Evolutionary conservation across 768 basidiomycete species (phyloP).

Genomic region (Hebeloma cylindrosporum): DNA sequence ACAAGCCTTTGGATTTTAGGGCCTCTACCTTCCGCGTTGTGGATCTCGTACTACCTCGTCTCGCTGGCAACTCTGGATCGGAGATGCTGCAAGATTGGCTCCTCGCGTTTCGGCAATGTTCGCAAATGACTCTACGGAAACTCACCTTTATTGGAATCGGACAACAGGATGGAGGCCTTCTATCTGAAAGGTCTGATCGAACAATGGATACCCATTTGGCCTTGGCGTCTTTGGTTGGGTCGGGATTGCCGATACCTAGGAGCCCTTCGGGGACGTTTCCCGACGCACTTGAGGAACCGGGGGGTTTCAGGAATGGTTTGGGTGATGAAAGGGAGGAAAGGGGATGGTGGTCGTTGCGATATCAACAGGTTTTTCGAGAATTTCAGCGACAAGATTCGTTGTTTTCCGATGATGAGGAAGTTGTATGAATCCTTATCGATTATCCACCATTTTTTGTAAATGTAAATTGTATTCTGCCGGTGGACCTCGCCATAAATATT

Average conservation of each 20-base stretch:
- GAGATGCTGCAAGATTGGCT: conserved; percentile 40
- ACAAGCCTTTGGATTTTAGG: conserved; percentile 20
- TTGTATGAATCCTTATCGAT: conserved; percentile 4
- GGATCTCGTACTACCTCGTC: conserved; percentile 18
- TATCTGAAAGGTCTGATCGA: conserved; percentile 24
- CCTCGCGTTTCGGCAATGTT: conserved; percentile 52
- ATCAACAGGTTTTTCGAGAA: conserved; percentile 42
- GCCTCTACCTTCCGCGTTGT: conserved; percentile 18
- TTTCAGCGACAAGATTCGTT: conserved; percentile 38
- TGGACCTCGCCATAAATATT: conserved; percentile 9
- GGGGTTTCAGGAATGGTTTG: conserved; percentile 3
- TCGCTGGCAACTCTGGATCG: background rate
- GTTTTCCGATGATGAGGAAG: conserved; percentile 18
- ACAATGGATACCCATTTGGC: conserved; percentile 32
- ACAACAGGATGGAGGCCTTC: conserved; percentile 20
- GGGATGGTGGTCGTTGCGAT: conserved; percentile 31
- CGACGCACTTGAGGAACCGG: conserved; percentile 16
- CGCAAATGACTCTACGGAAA: conserved; percentile 43
- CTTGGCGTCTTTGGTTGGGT: conserved; percentile 37
- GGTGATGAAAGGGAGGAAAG: conserved; percentile 29
- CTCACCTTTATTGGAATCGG: conserved; percentile 29
- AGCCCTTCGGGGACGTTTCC: conserved; percentile 67
- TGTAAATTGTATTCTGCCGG: background rate
- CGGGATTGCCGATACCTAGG: conserved; percentile 62
- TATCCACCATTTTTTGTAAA: conserved; percentile 9